Evolutionary conservation across 1,284 basidiomycete genomes (phyloP).

Genomic region (Ustilago sp.): DNA sequence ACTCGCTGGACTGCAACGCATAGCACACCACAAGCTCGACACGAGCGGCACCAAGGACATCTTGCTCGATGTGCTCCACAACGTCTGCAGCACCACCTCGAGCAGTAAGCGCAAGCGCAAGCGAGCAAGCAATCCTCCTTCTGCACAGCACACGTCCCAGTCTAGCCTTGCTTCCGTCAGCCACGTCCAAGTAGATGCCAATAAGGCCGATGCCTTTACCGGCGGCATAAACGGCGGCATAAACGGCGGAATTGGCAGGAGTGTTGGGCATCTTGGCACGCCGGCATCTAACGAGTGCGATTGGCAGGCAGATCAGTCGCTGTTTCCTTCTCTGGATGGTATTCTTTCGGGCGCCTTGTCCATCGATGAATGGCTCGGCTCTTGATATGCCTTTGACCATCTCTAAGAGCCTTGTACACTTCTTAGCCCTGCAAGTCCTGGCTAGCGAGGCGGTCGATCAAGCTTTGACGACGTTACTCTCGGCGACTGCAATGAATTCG

Average conservation of each 20-base stretch:
- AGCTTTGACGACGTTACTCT: slow-evolving; percentile 1
- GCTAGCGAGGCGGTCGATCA: background rate
- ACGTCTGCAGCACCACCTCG: slow-evolving; percentile 21
- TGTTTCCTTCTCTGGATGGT: slow-evolving; percentile 42
- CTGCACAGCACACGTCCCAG: slow-evolving; percentile 31
- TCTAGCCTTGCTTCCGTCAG: slow-evolving; percentile 27
- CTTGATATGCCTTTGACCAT: slow-evolving; percentile 45
- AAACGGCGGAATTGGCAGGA: background rate
- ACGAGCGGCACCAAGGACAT: slow-evolving; percentile 41
- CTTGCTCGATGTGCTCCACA: slow-evolving; percentile 43
- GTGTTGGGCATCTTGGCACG: slow-evolving; percentile 10
- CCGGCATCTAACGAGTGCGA: slow-evolving; percentile 36
- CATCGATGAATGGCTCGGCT: slow-evolving; percentile 51
- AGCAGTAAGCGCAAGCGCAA: slow-evolving; percentile 40
- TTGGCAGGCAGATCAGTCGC: slow-evolving; percentile 38
- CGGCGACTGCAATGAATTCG: slow-evolving; percentile 15
- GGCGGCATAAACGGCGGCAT: slow-evolving; percentile 4
- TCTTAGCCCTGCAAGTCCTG: background rate
- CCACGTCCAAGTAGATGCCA: slow-evolving; percentile 5
- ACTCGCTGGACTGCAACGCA: slow-evolving; percentile 36
- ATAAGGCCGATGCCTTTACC: background rate
- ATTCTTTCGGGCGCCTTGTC: slow-evolving; percentile 42
- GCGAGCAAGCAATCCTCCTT: slow-evolving; percentile 11
- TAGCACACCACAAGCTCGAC: slow-evolving; percentile 35
- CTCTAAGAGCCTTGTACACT: slow-evolving; percentile 8